phyloP scores from a whole-genome alignment of 805 yeast genomes.

The Ogataea siamensis region DNA sequence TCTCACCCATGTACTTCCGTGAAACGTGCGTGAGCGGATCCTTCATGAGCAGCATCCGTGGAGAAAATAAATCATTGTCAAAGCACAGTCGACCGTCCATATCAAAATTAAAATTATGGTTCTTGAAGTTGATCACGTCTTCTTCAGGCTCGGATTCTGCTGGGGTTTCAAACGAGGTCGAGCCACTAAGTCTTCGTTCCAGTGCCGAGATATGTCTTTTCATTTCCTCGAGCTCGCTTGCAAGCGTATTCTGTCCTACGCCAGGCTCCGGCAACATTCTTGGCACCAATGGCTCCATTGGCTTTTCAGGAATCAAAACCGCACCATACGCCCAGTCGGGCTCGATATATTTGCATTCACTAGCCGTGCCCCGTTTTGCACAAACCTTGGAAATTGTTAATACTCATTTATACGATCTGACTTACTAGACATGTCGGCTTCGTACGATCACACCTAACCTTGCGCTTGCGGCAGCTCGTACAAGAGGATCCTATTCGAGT shows the following conservation, averaged over 20 bases:
- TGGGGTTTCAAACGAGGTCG: background rate
- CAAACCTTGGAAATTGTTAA: constrained; percentile 20
- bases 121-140: constrained; percentile 7
- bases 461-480: constrained; percentile 41
- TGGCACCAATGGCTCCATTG: background rate
- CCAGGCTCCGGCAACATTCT: too few relatives aligned
- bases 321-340: constrained; percentile 3
- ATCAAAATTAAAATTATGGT: background rate
- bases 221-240: background rate
- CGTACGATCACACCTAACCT: constrained; percentile 44
- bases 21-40: constrained; percentile 18
- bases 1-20: constrained; percentile 3
- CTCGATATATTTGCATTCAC: constrained; percentile 27
- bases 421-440: constrained; percentile 37
- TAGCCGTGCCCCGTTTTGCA: constrained; percentile 25
- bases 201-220: background rate
- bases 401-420: constrained; percentile 3
- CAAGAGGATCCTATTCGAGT: constrained; percentile 43
- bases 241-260: too few relatives aligned
- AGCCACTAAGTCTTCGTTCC: background rate
- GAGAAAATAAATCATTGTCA: constrained; percentile 13
- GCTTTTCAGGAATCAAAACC: background rate
- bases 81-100: background rate
- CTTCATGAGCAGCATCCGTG: constrained; percentile 6
- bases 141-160: background rate